Conservation (phyloP, 2,329 filamentous ascomycete genomes). For the Fusarium scirpi region DNA sequence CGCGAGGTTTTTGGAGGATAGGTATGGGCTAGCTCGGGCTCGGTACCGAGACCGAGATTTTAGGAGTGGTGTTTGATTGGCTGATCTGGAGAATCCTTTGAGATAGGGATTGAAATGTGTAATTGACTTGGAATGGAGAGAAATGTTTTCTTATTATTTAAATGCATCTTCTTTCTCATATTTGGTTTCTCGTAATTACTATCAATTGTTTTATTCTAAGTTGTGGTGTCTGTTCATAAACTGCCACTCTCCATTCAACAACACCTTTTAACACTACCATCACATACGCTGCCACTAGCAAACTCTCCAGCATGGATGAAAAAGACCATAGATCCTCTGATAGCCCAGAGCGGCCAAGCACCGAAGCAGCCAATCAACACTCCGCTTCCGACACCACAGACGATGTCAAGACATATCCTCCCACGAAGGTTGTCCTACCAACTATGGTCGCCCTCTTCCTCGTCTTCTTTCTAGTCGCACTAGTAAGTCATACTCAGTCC, state of each 20-base stretch:
- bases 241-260: neutral
- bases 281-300: neutral
- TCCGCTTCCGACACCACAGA: no score
- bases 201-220: neutral
- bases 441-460: slow-evolving; percentile 26
- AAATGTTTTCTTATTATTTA: neutral
- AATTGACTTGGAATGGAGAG: neutral
- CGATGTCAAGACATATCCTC: slow-evolving; percentile 11
- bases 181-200: neutral
- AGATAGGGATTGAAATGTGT: neutral
- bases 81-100: accelerated
- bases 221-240: neutral
- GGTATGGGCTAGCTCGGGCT: slow-evolving; percentile 2
- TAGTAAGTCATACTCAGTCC: neutral
- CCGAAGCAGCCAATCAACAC: accelerated
- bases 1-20: slow-evolving; percentile 3
- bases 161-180: neutral
- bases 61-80: neutral
- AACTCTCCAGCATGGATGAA: neutral
- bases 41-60: slow-evolving; percentile 32
- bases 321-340: neutral
- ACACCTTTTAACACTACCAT: neutral
- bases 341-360: neutral
- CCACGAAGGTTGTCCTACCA: slow-evolving; percentile 21
- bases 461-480: slow-evolving; percentile 23